Percentiles rank a stretch among this genome's conserved stretches.
Evolutionary conservation across 2,329 filamentous ascomycete genomes (phyloP).

Genomic region (Alternaria triticimaculans): DNA sequence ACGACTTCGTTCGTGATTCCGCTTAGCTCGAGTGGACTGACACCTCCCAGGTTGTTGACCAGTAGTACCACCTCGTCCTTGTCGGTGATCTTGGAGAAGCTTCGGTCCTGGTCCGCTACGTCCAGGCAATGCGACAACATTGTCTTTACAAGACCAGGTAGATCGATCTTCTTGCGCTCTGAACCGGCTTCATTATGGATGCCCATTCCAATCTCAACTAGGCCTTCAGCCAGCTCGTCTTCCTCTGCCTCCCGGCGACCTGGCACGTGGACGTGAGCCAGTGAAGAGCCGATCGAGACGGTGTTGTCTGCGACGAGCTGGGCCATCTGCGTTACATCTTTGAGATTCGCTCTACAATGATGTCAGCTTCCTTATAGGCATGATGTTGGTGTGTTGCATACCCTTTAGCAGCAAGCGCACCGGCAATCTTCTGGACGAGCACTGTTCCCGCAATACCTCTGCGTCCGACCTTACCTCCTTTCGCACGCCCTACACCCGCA

Average conservation of each 20-base stretch:
- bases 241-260: constrained; percentile 68
- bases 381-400: constrained; percentile 36
- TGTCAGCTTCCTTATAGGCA: constrained; percentile 9
- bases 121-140: constrained; percentile 72
- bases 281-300: constrained; percentile 82
- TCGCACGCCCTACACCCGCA: constrained; percentile 81
- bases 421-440: constrained; percentile 87
- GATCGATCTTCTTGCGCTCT: constrained; percentile 51
- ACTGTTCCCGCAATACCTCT: constrained; percentile 92
- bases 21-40: constrained; percentile 74
- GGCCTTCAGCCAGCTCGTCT: constrained; percentile 65
- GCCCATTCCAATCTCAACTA: constrained; percentile 75
- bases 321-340: constrained; percentile 76
- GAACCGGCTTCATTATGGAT: constrained; percentile 71
- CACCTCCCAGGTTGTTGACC: constrained; percentile 77
- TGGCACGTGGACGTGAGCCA: constrained; percentile 93
- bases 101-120: constrained; percentile 70
- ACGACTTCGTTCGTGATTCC: constrained; percentile 74
- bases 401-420: constrained; percentile 79
- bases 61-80: constrained; percentile 70
- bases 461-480: constrained; percentile 89
- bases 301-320: constrained; percentile 75
- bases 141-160: constrained; percentile 56
- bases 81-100: constrained; percentile 68
- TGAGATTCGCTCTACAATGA: constrained; percentile 56